Percentiles rank a stretch among this genome's conserved stretches.
Conservation (phyloP, 352 stramenopile genomes). For the Phytopythium ostracodes region DNA sequence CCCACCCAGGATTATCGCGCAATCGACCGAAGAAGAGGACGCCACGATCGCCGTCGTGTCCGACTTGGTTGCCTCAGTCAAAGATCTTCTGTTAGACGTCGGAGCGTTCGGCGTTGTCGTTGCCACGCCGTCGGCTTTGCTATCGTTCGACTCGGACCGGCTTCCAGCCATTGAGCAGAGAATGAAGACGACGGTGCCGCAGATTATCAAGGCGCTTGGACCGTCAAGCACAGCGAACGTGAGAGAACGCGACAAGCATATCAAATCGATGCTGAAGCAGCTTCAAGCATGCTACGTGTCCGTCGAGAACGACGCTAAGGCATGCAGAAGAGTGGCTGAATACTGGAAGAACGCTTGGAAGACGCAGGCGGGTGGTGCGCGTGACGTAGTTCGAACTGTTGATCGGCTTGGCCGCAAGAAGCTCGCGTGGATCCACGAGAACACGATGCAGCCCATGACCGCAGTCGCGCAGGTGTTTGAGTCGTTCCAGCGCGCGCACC, state of each 20-base stretch:
- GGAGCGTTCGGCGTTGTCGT: conserved; percentile 33
- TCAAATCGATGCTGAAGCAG: conserved; percentile 36
- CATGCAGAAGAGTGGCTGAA: conserved; percentile 18
- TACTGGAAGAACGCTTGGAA: conserved; percentile 37
- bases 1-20: background rate
- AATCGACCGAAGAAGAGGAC: background rate
- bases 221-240: conserved; percentile 9
- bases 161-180: conserved; percentile 18
- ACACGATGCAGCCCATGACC: conserved; percentile 23
- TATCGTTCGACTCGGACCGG: conserved; percentile 1
- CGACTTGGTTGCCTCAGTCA: conserved; percentile 17
- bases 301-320: conserved; percentile 18
- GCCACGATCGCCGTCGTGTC: background rate
- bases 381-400: conserved; percentile 16
- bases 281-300: conserved; percentile 22
- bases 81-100: conserved; percentile 28
- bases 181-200: background rate
- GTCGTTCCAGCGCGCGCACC: conserved; percentile 26
- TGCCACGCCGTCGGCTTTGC: conserved; percentile 3
- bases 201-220: conserved; percentile 21
- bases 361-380: conserved; percentile 22
- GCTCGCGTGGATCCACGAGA: conserved; percentile 25
- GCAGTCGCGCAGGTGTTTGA: conserved; percentile 19
- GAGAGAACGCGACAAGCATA: conserved; percentile 31
- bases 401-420: conserved; percentile 29